A percentile compares a stretch with the other conserved stretches of the same genome.
phyloP scores from a whole-genome alignment of 192 early-diverging fungal genomes.

The Mortierella hygrophila region DNA sequence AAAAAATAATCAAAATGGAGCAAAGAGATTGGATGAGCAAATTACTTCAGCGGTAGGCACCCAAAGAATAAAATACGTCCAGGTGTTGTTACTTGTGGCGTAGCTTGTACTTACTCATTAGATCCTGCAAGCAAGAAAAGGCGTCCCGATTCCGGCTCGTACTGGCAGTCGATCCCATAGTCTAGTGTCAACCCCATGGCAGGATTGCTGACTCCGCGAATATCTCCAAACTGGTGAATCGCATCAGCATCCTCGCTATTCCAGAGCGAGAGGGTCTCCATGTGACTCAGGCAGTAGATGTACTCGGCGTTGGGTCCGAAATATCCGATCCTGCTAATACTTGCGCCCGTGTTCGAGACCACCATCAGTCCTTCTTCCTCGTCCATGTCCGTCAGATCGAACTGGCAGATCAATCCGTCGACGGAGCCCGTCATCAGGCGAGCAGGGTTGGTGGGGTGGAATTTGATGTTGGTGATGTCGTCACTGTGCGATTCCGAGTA shows the following conservation, averaged over 20 bases:
- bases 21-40: neutral
- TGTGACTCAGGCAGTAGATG: slow-evolving; percentile 88
- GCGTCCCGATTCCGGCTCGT: slow-evolving; percentile 73
- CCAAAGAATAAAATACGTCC: neutral
- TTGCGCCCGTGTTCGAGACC: slow-evolving; percentile 86
- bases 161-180: slow-evolving; percentile 88
- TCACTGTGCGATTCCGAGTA: slow-evolving; percentile 81
- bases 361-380: slow-evolving; percentile 92
- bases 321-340: slow-evolving; percentile 88
- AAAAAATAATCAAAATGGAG: slow-evolving; percentile 1
- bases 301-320: slow-evolving; percentile 94
- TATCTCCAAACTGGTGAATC: slow-evolving; percentile 86
- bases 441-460: slow-evolving; percentile 64
- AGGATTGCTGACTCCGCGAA: slow-evolving; percentile 66
- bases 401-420: slow-evolving; percentile 85
- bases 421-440: slow-evolving; percentile 79
- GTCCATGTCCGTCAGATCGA: slow-evolving; percentile 75
- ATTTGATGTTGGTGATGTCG: slow-evolving; percentile 83
- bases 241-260: slow-evolving; percentile 64
- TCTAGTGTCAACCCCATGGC: slow-evolving; percentile 69
- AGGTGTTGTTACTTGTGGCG: neutral
- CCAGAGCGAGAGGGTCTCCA: slow-evolving; percentile 92
- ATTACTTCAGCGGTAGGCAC: neutral
- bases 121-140: slow-evolving; percentile 87
- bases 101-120: slow-evolving; percentile 63